Percentiles rank a stretch among this genome's conserved stretches.
These are phyloP conservation scores for Salvia sclarea DNA, from an alignment of 305 asterid genomes.

Conservation along the genomic window DNA sequence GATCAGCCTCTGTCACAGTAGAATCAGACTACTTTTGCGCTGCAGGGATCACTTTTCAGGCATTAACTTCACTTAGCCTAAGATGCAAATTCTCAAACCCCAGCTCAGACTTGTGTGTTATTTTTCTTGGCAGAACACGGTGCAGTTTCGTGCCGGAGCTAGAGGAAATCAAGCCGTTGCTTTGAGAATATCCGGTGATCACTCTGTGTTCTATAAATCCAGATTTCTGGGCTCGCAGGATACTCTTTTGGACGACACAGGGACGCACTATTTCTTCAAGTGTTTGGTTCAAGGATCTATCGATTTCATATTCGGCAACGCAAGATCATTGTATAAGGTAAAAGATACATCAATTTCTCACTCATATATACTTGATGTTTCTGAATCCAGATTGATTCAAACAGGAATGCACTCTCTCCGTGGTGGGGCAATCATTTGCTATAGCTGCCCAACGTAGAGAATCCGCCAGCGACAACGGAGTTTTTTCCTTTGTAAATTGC, in stretches of 20 bases:
- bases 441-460: conserved; percentile 63
- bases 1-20: conserved; percentile 53
- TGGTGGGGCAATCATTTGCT: conserved; percentile 42
- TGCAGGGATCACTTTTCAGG: conserved; percentile 60
- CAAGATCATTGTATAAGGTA: conserved; percentile 68
- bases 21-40: conserved; percentile 70
- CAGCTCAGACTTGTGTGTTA: neutral
- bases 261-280: conserved; percentile 49
- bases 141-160: conserved; percentile 29
- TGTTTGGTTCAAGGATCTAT: conserved; percentile 64
- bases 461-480: conserved; percentile 43
- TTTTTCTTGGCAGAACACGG: conserved; percentile 46
- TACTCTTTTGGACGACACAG: conserved; percentile 62
- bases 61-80: neutral
- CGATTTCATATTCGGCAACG: conserved; percentile 71
- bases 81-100: neutral
- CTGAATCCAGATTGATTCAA: neutral
- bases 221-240: conserved; percentile 70
- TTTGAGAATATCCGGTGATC: conserved; percentile 50
- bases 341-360: neutral
- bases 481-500: conserved; percentile 66
- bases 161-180: conserved; percentile 67
- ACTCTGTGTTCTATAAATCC: conserved; percentile 51
- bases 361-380: too few species aligned
- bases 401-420: conserved; percentile 56